phyloP scores from a whole-genome alignment of 164 flowering plant genomes.

The Umbilicus rupestris region DNA sequence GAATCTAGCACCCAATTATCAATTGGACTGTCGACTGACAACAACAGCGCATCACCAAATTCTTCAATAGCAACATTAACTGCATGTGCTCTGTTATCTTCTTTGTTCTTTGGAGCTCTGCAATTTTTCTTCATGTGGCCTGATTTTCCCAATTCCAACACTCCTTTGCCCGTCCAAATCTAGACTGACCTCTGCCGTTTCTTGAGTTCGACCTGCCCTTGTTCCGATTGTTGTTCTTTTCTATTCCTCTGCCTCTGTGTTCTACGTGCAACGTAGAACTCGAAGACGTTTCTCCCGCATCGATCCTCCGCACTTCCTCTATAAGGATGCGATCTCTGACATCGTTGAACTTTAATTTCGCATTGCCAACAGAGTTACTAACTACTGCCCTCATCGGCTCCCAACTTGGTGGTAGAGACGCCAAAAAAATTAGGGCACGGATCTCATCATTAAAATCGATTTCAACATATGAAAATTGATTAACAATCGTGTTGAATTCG shows the following conservation, averaged over 20 bases:
- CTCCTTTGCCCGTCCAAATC: not conserved
- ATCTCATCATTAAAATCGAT: too few relatives aligned
- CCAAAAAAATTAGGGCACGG: too few relatives aligned
- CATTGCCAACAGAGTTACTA: not conserved
- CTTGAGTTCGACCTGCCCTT: not conserved
- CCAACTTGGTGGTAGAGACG: too few relatives aligned
- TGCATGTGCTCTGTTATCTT: not conserved
- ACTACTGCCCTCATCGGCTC: not conserved
- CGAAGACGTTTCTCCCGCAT: not conserved
- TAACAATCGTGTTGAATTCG: too few relatives aligned
- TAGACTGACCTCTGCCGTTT: not conserved
- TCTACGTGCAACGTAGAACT: not conserved
- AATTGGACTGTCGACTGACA: not conserved
- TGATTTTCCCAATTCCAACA: not conserved
- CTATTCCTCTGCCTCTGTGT: not conserved
- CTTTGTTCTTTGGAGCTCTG: not conserved
- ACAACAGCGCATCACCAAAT: not conserved
- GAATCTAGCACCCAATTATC: not conserved
- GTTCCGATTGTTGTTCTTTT: not conserved
- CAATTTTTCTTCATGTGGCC: not conserved
- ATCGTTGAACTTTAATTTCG: not conserved
- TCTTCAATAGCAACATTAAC: not conserved
- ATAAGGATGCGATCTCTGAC: not conserved
- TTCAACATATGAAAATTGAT: too few relatives aligned
- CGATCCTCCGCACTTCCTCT: not conserved